Evolutionary conservation across 805 yeast genomes (phyloP).

Genomic region (Candida odintsovae): DNA sequence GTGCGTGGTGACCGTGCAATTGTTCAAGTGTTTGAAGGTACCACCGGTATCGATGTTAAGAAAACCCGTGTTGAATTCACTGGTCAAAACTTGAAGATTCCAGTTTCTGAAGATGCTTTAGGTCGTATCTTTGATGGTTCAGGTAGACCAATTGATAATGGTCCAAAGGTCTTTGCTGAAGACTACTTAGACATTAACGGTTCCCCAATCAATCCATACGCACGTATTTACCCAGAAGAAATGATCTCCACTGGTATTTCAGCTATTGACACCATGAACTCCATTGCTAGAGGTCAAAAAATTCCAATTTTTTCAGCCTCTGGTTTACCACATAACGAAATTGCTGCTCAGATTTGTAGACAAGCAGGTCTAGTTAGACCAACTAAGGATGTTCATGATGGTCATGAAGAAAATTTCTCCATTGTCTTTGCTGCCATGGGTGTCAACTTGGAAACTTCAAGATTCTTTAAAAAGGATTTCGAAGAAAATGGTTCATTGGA

Average conservation of each 20-base stretch:
- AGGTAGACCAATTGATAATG: slow-evolving; percentile 96
- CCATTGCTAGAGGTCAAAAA: slow-evolving; percentile 99
- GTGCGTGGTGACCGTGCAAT: slow-evolving; percentile 96
- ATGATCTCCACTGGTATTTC: slow-evolving; percentile 99
- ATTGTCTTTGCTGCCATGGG: slow-evolving; percentile 99
- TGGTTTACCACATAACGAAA: slow-evolving; percentile 98
- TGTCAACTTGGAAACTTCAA: slow-evolving; percentile 96
- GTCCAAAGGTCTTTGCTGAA: slow-evolving; percentile 97
- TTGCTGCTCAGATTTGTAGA: slow-evolving; percentile 99
- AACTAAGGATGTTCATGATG: slow-evolving; percentile 98
- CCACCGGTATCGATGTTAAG: slow-evolving; percentile 97
- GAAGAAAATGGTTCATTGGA: slow-evolving; percentile 98
- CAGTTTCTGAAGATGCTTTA: slow-evolving; percentile 94
- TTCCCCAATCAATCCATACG: slow-evolving; percentile 96
- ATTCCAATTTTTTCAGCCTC: slow-evolving; percentile 99
- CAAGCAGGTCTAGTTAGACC: slow-evolving; percentile 99
- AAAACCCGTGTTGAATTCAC: slow-evolving; percentile 97
- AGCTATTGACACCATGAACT: slow-evolving; percentile 98
- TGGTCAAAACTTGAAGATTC: slow-evolving; percentile 86
- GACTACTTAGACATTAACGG: slow-evolving; percentile 98
- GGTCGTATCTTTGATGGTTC: slow-evolving; percentile 99
- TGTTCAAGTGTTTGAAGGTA: slow-evolving; percentile 99
- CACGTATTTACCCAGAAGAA: slow-evolving; percentile 99
- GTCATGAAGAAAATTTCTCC: slow-evolving; percentile 98
- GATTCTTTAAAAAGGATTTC: slow-evolving; percentile 98